These are phyloP conservation scores for Rhodofomes roseus DNA, from an alignment of 1,284 basidiomycete species.

Conservation along the genomic window DNA sequence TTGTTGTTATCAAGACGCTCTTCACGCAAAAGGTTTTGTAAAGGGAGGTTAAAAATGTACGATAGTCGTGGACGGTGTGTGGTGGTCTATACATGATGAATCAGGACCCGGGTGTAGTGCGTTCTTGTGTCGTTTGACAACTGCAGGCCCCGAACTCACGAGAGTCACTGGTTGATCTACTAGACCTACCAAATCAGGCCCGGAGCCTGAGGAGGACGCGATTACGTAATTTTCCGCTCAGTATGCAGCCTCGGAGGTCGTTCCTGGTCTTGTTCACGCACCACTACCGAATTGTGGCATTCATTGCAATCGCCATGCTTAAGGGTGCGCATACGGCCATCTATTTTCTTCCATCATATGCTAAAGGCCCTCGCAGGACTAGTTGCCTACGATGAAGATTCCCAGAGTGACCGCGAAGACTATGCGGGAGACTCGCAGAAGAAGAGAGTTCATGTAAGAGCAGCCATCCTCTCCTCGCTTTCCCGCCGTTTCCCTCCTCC, in stretches of 20 bases:
- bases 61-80: too few relatives aligned
- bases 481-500: conserved; percentile 63
- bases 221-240: too few relatives aligned
- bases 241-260: too few relatives aligned
- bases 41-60: neutral
- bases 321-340: neutral
- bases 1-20: conserved; percentile 19
- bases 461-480: conserved; percentile 35
- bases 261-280: too few relatives aligned
- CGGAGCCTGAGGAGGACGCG: too few relatives aligned
- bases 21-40: neutral
- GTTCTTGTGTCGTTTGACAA: too few relatives aligned
- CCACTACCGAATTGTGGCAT: too few relatives aligned
- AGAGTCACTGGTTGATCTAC: too few relatives aligned
- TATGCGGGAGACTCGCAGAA: conserved; percentile 17
- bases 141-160: too few relatives aligned
- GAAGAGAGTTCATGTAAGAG: conserved; percentile 52
- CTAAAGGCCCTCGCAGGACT: conserved; percentile 39
- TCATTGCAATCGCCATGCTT: neutral
- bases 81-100: too few relatives aligned
- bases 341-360: neutral
- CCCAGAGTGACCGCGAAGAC: conserved; percentile 55
- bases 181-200: too few relatives aligned
- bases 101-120: too few relatives aligned
- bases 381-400: conserved; percentile 63